Evolutionary conservation across 257 asterid species (phyloP), one percentile per base, ranked within the genome.

Genomic region (Solanum tacnaense): DNA sequence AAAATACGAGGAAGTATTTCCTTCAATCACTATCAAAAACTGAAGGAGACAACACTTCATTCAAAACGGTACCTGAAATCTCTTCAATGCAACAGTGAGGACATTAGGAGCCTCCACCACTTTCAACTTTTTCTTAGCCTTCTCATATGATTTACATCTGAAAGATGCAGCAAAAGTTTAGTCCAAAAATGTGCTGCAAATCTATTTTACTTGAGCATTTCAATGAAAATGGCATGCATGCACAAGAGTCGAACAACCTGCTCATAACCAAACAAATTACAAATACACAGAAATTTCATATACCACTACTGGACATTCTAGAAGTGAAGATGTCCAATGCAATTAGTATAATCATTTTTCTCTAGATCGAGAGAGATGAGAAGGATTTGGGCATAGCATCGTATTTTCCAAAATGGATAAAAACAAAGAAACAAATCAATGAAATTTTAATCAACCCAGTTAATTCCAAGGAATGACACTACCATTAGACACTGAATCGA

Each of bases 61-160:
- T 36, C 29, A 65, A 81, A 49, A 78, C 60, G 58, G 70, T 89
- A 95, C 98, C 98, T 95, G 98, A 92, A 95, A 96, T 92, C 98
- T 92, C 89, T 96, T 95, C 65, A 96, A 92, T 35, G 94, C 98
- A 75, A 96, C 91, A n/a, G 98, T 94, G 83, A 96, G 96, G 90
- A 96, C 86, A 85, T 96, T 96, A 78, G 98, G 98, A 84, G 98
- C 98, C 91, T 96, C 98, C 67, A 91, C 88, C 41, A 96, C 94
- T 87, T 90, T 93, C 90, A 96, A 91, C 94, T 93, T 96, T 95
- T 96, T 96, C 90, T 93, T 93, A 75, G 98, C 98, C 89, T 88
- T 95, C 92, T 90, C 98, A 83, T 95, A 94, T 3, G 98, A 96
- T 85, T 92, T 93, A 88, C 98, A 96, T 88, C 98, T 96, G 89